A percentile compares a stretch with the other conserved stretches of the same genome.
Evolutionary conservation across 305 asterid genomes (phyloP).

Genomic region (Coffea humblotiana): DNA sequence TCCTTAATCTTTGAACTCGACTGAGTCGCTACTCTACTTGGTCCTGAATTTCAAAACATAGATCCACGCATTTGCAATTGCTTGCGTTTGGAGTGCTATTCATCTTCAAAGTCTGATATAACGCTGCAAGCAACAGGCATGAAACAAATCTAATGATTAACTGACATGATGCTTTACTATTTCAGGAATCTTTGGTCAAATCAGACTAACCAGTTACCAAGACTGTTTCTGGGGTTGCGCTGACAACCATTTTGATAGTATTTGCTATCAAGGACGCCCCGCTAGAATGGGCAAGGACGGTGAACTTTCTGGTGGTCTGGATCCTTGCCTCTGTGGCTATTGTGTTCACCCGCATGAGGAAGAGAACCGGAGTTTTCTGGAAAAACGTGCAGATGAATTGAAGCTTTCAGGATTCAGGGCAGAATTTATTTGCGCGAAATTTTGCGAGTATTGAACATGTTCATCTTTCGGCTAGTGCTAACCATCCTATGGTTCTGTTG

Average conservation of each 20-base stretch:
- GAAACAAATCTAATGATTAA: constrained; percentile 1
- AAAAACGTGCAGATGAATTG: constrained; percentile 35
- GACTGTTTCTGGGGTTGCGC: constrained; percentile 30
- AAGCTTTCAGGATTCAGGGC: not conserved
- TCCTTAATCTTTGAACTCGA: too few relatives aligned
- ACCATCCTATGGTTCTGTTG: not conserved
- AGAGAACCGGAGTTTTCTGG: constrained; percentile 69
- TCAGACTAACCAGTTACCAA: constrained; percentile 52
- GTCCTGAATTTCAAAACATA: too few relatives aligned
- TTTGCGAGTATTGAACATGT: constrained; percentile 9
- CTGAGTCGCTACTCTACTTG: too few relatives aligned
- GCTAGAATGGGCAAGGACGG: constrained; percentile 48
- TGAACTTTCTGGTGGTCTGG: constrained; percentile 74
- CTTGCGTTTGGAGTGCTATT: too few relatives aligned
- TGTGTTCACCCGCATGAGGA: constrained; percentile 85
- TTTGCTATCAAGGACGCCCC: too few relatives aligned
- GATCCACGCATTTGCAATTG: too few relatives aligned
- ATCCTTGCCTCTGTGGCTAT: constrained; percentile 81
- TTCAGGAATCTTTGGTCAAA: constrained; percentile 82
- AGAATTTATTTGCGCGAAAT: not conserved
- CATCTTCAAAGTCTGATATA: too few relatives aligned
- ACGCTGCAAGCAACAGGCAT: not conserved
- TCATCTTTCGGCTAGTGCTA: not conserved
- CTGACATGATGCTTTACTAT: constrained; percentile 20
- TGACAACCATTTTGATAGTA: too few relatives aligned